These are phyloP conservation scores for Ophiocordyceps sinensis DNA, from an alignment of 2,329 filamentous ascomycete genomes.

Conservation along the genomic window DNA sequence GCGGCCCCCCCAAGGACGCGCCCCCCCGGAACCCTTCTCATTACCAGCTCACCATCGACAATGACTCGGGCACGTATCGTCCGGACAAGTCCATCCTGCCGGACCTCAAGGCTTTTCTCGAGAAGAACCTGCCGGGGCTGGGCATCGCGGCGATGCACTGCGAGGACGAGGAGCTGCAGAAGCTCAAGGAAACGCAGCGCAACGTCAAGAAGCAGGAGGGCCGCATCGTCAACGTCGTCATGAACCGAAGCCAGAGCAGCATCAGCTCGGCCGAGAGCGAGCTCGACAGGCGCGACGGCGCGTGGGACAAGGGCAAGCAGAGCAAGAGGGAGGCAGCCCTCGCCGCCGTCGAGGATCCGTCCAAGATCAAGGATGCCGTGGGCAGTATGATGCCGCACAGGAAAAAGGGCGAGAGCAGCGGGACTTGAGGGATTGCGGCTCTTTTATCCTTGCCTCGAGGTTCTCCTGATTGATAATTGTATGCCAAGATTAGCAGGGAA, in stretches of 20 bases:
- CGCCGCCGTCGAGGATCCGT: slow-evolving; percentile 36
- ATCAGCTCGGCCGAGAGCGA: slow-evolving; percentile 39
- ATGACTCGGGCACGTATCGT: slow-evolving; percentile 86
- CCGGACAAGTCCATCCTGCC: slow-evolving; percentile 68
- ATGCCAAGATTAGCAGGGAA: background rate
- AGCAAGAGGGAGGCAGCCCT: slow-evolving; percentile 38
- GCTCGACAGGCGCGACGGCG: slow-evolving; percentile 28
- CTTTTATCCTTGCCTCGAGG: background rate
- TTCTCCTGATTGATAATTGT: background rate
- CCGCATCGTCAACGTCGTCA: slow-evolving; percentile 34
- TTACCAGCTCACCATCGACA: slow-evolving; percentile 88
- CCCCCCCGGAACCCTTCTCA: slow-evolving; percentile 33
- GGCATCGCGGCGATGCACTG: slow-evolving; percentile 63
- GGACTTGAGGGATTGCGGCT: background rate
- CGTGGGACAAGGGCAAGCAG: slow-evolving; percentile 24
- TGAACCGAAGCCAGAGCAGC: slow-evolving; percentile 38
- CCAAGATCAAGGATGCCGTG: slow-evolving; percentile 23
- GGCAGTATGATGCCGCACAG: slow-evolving; percentile 12
- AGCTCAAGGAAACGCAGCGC: slow-evolving; percentile 64
- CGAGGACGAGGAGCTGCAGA: slow-evolving; percentile 57
- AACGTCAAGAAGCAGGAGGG: slow-evolving; percentile 56
- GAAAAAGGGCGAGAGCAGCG: slow-evolving; percentile 5
- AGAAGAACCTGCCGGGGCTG: slow-evolving; percentile 61
- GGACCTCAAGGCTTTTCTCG: slow-evolving; percentile 53
- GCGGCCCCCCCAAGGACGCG: slow-evolving; percentile 27